phyloP scores from a whole-genome alignment of 257 asterid species.

The Knoxia roxburghii region DNA sequence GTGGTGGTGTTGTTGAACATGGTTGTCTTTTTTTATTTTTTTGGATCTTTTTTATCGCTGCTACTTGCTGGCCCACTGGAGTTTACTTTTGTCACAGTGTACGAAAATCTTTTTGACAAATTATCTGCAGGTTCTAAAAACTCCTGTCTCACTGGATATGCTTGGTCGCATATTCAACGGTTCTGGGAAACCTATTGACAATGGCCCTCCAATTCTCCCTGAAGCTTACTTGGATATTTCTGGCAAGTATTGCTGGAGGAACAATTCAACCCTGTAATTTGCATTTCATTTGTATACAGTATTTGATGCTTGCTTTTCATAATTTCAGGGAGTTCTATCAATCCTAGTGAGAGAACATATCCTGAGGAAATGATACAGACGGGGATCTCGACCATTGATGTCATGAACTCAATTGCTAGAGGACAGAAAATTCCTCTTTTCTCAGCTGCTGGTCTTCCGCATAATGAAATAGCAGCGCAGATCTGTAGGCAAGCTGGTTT shows the following conservation, averaged over 20 bases:
- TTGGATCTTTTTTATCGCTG: background rate
- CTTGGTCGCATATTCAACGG: constrained; percentile 55
- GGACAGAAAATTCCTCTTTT: constrained; percentile 98
- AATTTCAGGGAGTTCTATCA: constrained; percentile 89
- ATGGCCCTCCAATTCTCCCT: constrained; percentile 96
- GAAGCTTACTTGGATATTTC: constrained; percentile 99
- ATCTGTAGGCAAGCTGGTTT: constrained; percentile 99
- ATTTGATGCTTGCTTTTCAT: constrained; percentile 9
- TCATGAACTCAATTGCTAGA: constrained; percentile 97
- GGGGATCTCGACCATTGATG: constrained; percentile 95
- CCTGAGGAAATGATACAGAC: constrained; percentile 99
- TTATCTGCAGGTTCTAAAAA: constrained; percentile 36
- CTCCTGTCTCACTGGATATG: constrained; percentile 53
- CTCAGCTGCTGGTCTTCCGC: constrained; percentile 99
- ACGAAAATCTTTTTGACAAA: constrained; percentile 1
- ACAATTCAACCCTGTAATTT: background rate
- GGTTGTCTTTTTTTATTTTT: too few relatives aligned
- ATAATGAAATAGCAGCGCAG: constrained; percentile 98
- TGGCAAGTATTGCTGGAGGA: constrained; percentile 45
- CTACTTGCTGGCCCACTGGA: background rate
- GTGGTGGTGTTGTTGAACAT: background rate
- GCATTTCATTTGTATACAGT: constrained; percentile 1
- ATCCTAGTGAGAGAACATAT: constrained; percentile 98
- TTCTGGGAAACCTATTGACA: constrained; percentile 84
- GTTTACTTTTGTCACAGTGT: background rate